These are phyloP conservation scores for Suillus bovinus DNA, from an alignment of 768 basidiomycete species.

Conservation along the genomic window DNA sequence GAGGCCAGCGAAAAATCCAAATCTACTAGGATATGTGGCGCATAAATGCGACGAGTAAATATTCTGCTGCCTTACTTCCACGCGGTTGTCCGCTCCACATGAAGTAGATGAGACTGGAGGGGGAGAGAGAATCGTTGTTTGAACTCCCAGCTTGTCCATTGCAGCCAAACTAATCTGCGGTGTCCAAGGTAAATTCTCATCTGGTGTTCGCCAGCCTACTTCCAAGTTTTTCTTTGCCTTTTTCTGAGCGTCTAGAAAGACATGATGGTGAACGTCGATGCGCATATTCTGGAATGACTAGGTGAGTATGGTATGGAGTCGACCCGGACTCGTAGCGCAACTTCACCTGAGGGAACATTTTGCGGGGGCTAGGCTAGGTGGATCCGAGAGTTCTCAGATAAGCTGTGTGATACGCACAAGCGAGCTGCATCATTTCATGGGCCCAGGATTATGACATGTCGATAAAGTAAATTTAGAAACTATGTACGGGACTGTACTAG, in stretches of 20 bases:
- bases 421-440: too few species aligned
- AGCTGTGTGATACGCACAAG: background rate
- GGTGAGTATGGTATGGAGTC: background rate
- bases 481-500: too few species aligned
- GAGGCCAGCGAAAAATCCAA: slow-evolving; percentile 70
- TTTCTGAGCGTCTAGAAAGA: slow-evolving; percentile 54
- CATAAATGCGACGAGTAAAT: slow-evolving; percentile 48
- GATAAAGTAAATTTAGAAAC: too few species aligned
- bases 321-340: background rate
- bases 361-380: background rate
- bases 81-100: slow-evolving; percentile 41
- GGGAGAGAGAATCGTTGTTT: slow-evolving; percentile 64
- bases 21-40: slow-evolving; percentile 49
- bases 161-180: slow-evolving; percentile 56
- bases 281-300: slow-evolving; percentile 12
- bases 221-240: slow-evolving; percentile 46
- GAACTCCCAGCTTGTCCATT: slow-evolving; percentile 62
- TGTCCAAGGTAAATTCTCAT: slow-evolving; percentile 66
- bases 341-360: slow-evolving; percentile 1
- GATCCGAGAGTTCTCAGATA: background rate
- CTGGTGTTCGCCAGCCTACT: slow-evolving; percentile 63
- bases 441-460: too few species aligned
- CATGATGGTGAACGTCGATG: slow-evolving; percentile 79
- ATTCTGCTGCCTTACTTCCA: slow-evolving; percentile 48
- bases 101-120: slow-evolving; percentile 51